These are phyloP conservation scores for Calonectria henricotiae DNA, from an alignment of 2,329 filamentous ascomycete genomes.

Conservation along the genomic window DNA sequence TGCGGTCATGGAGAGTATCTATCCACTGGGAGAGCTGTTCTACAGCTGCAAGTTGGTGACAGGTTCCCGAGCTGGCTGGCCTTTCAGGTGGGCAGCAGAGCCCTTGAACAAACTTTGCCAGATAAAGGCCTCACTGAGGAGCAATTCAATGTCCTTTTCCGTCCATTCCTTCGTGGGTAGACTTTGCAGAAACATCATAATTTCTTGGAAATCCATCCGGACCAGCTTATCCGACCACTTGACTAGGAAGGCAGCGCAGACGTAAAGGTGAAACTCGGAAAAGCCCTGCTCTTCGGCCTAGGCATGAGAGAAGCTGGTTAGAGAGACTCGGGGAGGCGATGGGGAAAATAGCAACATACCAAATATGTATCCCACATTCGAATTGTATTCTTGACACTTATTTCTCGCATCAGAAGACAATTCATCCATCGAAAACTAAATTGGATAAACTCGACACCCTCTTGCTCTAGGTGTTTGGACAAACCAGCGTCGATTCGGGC, in stretches of 20 bases:
- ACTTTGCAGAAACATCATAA: conserved; percentile 99
- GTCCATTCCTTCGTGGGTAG: conserved; percentile 95
- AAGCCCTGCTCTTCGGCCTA: conserved; percentile 99
- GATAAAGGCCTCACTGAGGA: conserved; percentile 97
- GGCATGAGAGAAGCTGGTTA: conserved; percentile 10
- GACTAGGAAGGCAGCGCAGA: conserved; percentile 96
- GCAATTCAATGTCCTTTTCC: conserved; percentile 96
- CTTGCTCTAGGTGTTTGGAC: conserved; percentile 89
- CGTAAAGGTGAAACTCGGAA: conserved; percentile 97
- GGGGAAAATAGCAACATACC: conserved; percentile 70
- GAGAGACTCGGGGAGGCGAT: background rate
- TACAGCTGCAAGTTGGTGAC: conserved; percentile 60
- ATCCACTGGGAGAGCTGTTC: conserved; percentile 25
- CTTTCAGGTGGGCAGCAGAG: conserved; percentile 88
- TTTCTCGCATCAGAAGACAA: conserved; percentile 96
- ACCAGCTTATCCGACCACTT: conserved; percentile 97
- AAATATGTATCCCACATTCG: conserved; percentile 99
- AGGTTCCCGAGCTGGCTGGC: conserved; percentile 60
- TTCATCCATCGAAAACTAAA: conserved; percentile 99
- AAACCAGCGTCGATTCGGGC: conserved; percentile 88
- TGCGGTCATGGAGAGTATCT: background rate
- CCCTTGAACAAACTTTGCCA: conserved; percentile 99
- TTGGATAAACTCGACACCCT: conserved; percentile 98
- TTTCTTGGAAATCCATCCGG: conserved; percentile 98
- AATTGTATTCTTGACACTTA: conserved; percentile 96